These are phyloP conservation scores for Pharnaceum exiguum DNA, from an alignment of 148 eudicot species.

Conservation along the genomic window DNA sequence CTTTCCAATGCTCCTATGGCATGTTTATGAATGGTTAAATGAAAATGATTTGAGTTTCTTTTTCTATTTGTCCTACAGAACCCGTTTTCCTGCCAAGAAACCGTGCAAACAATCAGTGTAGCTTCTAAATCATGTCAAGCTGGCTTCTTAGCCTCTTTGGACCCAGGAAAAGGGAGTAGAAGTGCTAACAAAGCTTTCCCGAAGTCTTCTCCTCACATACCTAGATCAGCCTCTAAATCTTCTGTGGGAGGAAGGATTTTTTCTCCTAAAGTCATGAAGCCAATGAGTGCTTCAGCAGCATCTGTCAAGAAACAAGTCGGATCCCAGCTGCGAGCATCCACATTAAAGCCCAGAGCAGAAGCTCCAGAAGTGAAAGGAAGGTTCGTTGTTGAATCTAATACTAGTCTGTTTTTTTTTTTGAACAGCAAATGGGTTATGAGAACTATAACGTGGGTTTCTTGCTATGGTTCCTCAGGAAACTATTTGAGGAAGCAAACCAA, in stretches of 20 bases:
- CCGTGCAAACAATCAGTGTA: slow-evolving; percentile 50
- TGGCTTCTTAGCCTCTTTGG: slow-evolving; percentile 32
- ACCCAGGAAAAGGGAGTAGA: slow-evolving; percentile 35
- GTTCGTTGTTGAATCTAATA: slow-evolving; percentile 24
- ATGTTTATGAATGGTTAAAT: neutral
- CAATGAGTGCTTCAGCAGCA: slow-evolving; percentile 34
- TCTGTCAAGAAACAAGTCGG: slow-evolving; percentile 39
- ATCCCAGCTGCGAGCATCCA: slow-evolving; percentile 24
- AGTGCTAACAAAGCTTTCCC: slow-evolving; percentile 27
- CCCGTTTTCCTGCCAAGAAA: slow-evolving; percentile 61
- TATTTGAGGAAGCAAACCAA: slow-evolving; percentile 34
- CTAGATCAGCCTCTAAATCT: slow-evolving; percentile 29
- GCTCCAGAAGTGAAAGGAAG: slow-evolving; percentile 38
- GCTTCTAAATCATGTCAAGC: slow-evolving; percentile 71
- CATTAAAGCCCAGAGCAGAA: slow-evolving; percentile 21
- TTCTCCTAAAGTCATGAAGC: slow-evolving; percentile 39
- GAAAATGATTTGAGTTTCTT: neutral
- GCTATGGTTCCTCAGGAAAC: slow-evolving; percentile 37
- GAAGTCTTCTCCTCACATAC: slow-evolving; percentile 35
- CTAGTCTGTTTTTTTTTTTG: neutral
- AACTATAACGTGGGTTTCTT: neutral
- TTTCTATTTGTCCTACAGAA: slow-evolving; percentile 36
- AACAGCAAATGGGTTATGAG: neutral
- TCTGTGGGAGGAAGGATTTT: slow-evolving; percentile 13
- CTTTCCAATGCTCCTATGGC: neutral